A percentile compares a stretch with the other conserved stretches of the same genome.
Evolutionary conservation across 1,284 basidiomycete species (phyloP).

Genomic region (Ganoderma meredithae): DNA sequence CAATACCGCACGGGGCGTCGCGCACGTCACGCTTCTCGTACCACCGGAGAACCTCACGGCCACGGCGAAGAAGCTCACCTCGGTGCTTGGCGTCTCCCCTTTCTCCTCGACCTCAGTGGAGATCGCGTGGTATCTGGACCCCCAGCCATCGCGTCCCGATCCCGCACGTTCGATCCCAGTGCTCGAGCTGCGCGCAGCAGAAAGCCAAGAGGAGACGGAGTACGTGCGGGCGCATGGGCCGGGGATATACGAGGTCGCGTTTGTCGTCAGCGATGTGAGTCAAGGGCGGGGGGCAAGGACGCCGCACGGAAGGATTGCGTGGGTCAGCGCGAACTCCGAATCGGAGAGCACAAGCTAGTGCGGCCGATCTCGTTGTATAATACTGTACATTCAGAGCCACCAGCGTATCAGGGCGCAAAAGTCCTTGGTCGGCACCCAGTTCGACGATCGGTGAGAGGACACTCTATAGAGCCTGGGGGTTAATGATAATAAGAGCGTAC

Average conservation of each 20-base stretch:
- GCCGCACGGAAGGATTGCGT: conserved; percentile 55
- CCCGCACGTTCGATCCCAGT: conserved; percentile 28
- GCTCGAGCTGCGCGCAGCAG: conserved; percentile 49
- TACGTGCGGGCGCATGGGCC: conserved; percentile 45
- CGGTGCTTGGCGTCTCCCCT: conserved; percentile 55
- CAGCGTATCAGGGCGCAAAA: not conserved
- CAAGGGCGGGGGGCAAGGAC: conserved; percentile 44
- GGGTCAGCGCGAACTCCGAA: conserved; percentile 33
- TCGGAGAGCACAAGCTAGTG: not conserved
- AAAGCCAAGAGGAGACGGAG: conserved; percentile 43
- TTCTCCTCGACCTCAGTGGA: conserved; percentile 26
- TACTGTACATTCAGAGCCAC: not conserved
- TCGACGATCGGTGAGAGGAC: not conserved
- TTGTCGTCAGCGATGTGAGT: conserved; percentile 45
- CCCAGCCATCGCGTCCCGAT: conserved; percentile 15
- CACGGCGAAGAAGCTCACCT: conserved; percentile 48
- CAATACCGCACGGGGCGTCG: conserved; percentile 54
- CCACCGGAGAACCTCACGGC: conserved; percentile 37
- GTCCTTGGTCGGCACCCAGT: not conserved
- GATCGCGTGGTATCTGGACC: conserved; percentile 40
- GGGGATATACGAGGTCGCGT: conserved; percentile 59
- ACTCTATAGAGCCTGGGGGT: too few species aligned
- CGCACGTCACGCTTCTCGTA: conserved; percentile 53
- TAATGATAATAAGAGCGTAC: too few species aligned
- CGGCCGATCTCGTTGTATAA: not conserved